A percentile compares a stretch with the other conserved stretches of the same genome.
phyloP scores from a whole-genome alignment of 1,284 basidiomycete genomes.

The Laetiporus sulphureus region DNA sequence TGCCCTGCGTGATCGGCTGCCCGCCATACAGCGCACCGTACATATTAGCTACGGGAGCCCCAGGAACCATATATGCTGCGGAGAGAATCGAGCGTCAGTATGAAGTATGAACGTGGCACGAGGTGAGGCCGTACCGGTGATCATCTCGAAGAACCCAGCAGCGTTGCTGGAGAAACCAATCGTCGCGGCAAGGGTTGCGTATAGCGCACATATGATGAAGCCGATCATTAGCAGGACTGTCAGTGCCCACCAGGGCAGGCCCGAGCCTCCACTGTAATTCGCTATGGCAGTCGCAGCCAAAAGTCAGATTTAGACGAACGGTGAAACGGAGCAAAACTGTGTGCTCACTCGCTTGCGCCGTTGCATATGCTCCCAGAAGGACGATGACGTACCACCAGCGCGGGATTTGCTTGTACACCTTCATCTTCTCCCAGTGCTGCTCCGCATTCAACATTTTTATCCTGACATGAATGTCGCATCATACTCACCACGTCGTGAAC shows the following conservation, averaged over 20 bases:
- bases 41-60: slow-evolving; percentile 42
- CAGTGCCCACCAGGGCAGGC: slow-evolving; percentile 44
- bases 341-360: slow-evolving; percentile 29
- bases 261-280: slow-evolving; percentile 45
- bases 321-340: background rate
- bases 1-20: slow-evolving; percentile 29
- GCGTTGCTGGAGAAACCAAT: slow-evolving; percentile 30
- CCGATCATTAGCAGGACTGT: slow-evolving; percentile 41
- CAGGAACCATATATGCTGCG: slow-evolving; percentile 31
- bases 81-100: background rate
- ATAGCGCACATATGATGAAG: slow-evolving; percentile 41
- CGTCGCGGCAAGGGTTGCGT: slow-evolving; percentile 41
- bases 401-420: slow-evolving; percentile 49
- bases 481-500: slow-evolving; percentile 21
- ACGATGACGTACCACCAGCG: slow-evolving; percentile 52
- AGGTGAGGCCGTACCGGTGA: slow-evolving; percentile 10
- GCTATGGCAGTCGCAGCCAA: slow-evolving; percentile 23
- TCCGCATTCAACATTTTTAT: background rate
- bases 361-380: slow-evolving; percentile 36
- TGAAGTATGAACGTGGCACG: background rate
- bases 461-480: background rate
- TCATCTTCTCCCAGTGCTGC: slow-evolving; percentile 47
- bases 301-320: background rate
- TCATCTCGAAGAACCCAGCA: slow-evolving; percentile 25
- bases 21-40: slow-evolving; percentile 42